Evolutionary conservation across 139 green algal genomes (phyloP), one percentile per base, ranked within the genome.

Genomic region (Desmodesmus armatus): DNA sequence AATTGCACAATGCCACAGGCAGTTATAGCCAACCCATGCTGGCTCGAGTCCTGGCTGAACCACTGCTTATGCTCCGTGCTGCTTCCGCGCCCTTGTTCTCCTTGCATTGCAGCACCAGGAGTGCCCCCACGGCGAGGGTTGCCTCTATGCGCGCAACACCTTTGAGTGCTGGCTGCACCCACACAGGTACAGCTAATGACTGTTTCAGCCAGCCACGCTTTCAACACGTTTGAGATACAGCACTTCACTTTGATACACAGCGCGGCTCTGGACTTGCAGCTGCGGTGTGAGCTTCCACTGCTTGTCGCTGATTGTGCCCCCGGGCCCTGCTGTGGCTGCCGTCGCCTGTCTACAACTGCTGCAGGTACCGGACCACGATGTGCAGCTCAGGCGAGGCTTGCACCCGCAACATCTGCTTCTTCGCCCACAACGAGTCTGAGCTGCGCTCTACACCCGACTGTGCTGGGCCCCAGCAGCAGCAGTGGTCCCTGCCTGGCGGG

Each of bases 111-210:
- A 67, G 73, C 47, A 49, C 17, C 33, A 80, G 49, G 47, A 69
- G 33, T 80, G 73, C 41, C 47, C 47, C 23, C 31, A 80, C 21
- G 65, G 65, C 37, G 55, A 43, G 27, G 41, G 11, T 5, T 72
- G 76, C 37, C n/a, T 29, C 13, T 72, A 55, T 3, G 76, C 76
- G 2, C 76, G 72, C 76, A 82, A 82, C 5, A 25, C 55, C 2
- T 82, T 82, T 29, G 76, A 82, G 37, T 53, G 55, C 2, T 82
- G 55, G 55, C 76, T 82, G 55, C 76, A 82, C 23, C 76, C 76
- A 23, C 5, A 53, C 4, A 51, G 69, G 69, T 77, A 39, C 31
- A 39, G 25, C 9, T 69, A 33, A 17, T 33, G 60, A 69, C n/a
- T 33, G n/a, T 69, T 69, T 55, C 9, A 55, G 9, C 7, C 7